phyloP scores from a whole-genome alignment of 441 rosid species.

The Adansonia madagascariensis region DNA sequence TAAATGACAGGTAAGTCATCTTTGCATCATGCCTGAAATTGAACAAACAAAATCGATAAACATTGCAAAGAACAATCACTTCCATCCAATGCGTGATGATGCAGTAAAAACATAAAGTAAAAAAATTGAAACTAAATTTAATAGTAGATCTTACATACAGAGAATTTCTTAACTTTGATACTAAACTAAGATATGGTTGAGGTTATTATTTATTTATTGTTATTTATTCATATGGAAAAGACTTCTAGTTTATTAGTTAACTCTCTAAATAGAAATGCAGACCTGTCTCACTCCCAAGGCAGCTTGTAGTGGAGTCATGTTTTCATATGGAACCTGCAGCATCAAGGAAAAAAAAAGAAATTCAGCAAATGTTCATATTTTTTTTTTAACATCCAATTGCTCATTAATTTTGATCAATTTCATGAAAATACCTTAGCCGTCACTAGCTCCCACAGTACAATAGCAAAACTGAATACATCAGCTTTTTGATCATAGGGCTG shows the following conservation, averaged over 20 bases:
- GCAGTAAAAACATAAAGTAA: neutral
- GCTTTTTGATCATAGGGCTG: slow-evolving; percentile 70
- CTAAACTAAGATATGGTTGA: neutral
- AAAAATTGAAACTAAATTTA: neutral
- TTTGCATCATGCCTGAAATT: neutral
- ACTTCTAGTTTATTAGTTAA: neutral
- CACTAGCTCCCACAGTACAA: slow-evolving; percentile 71
- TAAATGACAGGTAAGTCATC: neutral
- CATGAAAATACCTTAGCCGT: slow-evolving; percentile 59
- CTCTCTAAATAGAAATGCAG: neutral
- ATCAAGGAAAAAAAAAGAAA: neutral
- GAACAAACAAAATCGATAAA: neutral
- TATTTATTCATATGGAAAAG: too few species aligned
- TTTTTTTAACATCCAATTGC: neutral
- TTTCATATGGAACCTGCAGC: slow-evolving; percentile 59
- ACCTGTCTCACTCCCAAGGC: slow-evolving; percentile 79
- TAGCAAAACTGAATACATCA: slow-evolving; percentile 71
- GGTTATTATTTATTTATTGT: neutral
- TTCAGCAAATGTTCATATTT: neutral
- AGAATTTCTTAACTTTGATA: neutral
- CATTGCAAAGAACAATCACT: slow-evolving; percentile 2
- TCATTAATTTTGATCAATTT: neutral
- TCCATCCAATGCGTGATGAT: neutral
- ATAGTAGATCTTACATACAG: neutral
- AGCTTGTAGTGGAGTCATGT: slow-evolving; percentile 70